These are phyloP conservation scores for Globisporangium irregulare DNA, from an alignment of 352 stramenopile genomes.

Conservation along the genomic window DNA sequence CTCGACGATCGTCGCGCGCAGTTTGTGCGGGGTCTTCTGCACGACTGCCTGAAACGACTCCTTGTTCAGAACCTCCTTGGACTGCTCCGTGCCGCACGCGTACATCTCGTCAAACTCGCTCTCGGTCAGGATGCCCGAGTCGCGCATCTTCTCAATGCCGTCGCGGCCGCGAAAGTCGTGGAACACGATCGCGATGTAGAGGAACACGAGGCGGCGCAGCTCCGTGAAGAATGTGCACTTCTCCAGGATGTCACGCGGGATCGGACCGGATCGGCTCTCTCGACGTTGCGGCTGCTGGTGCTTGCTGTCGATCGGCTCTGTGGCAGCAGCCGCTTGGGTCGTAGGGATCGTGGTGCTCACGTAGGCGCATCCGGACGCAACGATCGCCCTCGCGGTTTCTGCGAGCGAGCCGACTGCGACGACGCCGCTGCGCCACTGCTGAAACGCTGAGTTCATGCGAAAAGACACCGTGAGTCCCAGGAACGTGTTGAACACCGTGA, in stretches of 20 bases:
- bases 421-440: conserved; percentile 71
- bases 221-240: conserved; percentile 81
- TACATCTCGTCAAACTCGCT: conserved; percentile 72
- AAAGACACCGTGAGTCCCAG: conserved; percentile 77
- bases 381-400: conserved; percentile 61
- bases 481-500: conserved; percentile 88
- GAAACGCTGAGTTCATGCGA: conserved; percentile 78
- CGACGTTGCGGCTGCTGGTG: conserved; percentile 11
- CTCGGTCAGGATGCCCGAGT: conserved; percentile 51
- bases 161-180: conserved; percentile 71
- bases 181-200: conserved; percentile 85
- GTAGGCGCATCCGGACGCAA: conserved; percentile 65
- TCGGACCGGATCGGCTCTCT: conserved; percentile 21
- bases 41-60: conserved; percentile 59
- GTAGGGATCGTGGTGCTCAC: conserved; percentile 46
- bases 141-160: conserved; percentile 62
- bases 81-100: conserved; percentile 58
- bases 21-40: conserved; percentile 62
- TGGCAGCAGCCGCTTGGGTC: conserved; percentile 10
- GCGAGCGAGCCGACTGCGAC: conserved; percentile 59
- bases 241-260: conserved; percentile 55
- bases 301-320: conserved; percentile 3
- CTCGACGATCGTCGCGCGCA: conserved; percentile 73
- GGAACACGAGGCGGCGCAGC: conserved; percentile 69
- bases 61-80: conserved; percentile 37